phyloP scores from a whole-genome alignment of 2,329 filamentous ascomycete species.

The Xenosphaeropsis pyriputrescens region DNA sequence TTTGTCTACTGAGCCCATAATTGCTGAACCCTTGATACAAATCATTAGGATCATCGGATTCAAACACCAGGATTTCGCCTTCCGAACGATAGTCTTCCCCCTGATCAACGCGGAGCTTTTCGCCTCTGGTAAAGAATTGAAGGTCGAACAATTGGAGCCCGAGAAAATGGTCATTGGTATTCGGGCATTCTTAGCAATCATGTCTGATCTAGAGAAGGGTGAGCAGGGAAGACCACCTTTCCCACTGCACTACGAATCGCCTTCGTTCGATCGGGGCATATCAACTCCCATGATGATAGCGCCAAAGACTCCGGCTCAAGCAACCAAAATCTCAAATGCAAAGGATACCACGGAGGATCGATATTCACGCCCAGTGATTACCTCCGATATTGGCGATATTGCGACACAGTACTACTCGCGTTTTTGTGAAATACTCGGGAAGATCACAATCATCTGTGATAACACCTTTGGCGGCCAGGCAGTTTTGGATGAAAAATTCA shows the following conservation, averaged over 20 bases:
- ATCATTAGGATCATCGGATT: slow-evolving; percentile 90
- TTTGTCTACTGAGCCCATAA: slow-evolving; percentile 67
- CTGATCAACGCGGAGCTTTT: slow-evolving; percentile 90
- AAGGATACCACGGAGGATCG: slow-evolving; percentile 38
- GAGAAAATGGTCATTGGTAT: slow-evolving; percentile 98
- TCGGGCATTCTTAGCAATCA: slow-evolving; percentile 80
- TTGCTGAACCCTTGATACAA: slow-evolving; percentile 82
- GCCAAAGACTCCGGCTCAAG: slow-evolving; percentile 10
- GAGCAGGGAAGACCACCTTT: slow-evolving; percentile 70
- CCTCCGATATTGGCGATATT: slow-evolving; percentile 53
- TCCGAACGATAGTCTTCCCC: slow-evolving; percentile 84
- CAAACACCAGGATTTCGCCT: slow-evolving; percentile 87
- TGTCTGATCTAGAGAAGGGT: slow-evolving; percentile 81
- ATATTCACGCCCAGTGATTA: slow-evolving; percentile 49
- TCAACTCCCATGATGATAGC: slow-evolving; percentile 33
- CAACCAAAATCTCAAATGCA: slow-evolving; percentile 6
- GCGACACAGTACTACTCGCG: slow-evolving; percentile 75
- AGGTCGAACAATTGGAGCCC: slow-evolving; percentile 84
- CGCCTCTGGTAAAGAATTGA: slow-evolving; percentile 42
- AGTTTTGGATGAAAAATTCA: slow-evolving; percentile 89
- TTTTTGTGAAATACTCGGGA: slow-evolving; percentile 90
- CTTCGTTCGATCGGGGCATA: slow-evolving; percentile 27
- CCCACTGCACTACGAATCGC: slow-evolving; percentile 46
- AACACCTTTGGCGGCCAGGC: slow-evolving; percentile 95
- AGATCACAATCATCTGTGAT: slow-evolving; percentile 92